Conservation (phyloP, 257 asterid genomes). For the Euphrasia confusa region DNA sequence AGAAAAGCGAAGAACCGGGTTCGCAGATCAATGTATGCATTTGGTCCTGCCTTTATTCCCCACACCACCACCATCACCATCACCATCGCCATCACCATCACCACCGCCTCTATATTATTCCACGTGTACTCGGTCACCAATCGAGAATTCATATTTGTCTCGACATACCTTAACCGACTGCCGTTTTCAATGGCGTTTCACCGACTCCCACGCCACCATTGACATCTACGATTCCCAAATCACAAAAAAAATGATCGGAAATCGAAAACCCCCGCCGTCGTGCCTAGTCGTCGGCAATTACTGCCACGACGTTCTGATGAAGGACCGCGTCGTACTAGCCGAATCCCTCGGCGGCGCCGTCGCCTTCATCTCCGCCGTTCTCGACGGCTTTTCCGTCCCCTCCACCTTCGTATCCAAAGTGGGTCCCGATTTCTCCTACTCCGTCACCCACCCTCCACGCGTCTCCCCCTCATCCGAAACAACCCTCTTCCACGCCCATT, state of each 20-base stretch:
- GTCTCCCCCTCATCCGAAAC: constrained; percentile 39
- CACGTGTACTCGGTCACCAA: constrained; percentile 22
- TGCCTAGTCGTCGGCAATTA: constrained; percentile 85
- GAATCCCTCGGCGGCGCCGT: constrained; percentile 93
- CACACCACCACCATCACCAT: not conserved
- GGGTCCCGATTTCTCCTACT: constrained; percentile 66
- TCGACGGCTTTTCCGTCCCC: constrained; percentile 58
- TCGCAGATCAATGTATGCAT: constrained; percentile 30
- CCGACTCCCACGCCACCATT: constrained; percentile 19
- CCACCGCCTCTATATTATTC: constrained; percentile 22
- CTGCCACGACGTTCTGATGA: constrained; percentile 81
- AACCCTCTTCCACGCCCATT: constrained; percentile 75
- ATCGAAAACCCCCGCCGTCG: constrained; percentile 22
- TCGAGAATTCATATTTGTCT: constrained; percentile 12
- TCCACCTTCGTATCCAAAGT: constrained; percentile 64
- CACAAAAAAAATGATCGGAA: constrained; percentile 24
- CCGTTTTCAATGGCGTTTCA: constrained; percentile 27
- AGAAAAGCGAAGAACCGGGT: constrained; percentile 21
- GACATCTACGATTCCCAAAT: not conserved
- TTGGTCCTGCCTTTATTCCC: constrained; percentile 9
- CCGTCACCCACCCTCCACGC: constrained; percentile 50
- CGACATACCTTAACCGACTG: too few relatives aligned
- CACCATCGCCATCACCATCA: constrained; percentile 1
- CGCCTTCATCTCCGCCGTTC: constrained; percentile 74
- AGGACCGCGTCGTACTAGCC: constrained; percentile 54